phyloP scores from a whole-genome alignment of 2,329 filamentous ascomycete species.

The Triangularia verruculosa region DNA sequence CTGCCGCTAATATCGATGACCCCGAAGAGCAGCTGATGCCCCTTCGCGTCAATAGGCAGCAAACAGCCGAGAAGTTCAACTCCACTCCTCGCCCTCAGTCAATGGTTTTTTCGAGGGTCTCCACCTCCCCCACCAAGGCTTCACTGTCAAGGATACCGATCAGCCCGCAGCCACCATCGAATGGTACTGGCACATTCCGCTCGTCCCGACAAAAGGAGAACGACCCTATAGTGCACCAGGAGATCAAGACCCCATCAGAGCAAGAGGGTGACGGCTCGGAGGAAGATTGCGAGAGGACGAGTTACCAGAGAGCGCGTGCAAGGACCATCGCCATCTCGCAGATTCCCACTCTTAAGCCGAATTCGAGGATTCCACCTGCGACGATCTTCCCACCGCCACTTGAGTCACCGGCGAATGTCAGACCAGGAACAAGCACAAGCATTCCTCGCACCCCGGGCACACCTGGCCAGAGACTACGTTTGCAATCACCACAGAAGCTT shows the following conservation, averaged over 20 bases:
- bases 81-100: constrained; percentile 43
- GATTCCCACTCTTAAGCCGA: constrained; percentile 52
- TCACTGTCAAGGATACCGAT: constrained; percentile 44
- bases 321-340: constrained; percentile 53
- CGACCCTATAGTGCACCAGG: constrained; percentile 26
- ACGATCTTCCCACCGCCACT: constrained; percentile 17
- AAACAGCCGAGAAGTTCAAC: constrained; percentile 56
- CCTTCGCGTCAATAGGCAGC: constrained; percentile 50
- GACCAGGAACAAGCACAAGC: constrained; percentile 11
- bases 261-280: background rate
- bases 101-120: background rate
- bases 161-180: constrained; percentile 39
- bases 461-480: constrained; percentile 54
- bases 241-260: constrained; percentile 14
- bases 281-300: constrained; percentile 22
- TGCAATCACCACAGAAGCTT: constrained; percentile 70
- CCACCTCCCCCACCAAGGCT: background rate
- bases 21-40: constrained; percentile 39
- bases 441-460: constrained; percentile 36
- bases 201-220: constrained; percentile 52
- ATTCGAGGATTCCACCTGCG: constrained; percentile 31
- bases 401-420: constrained; percentile 24
- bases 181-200: constrained; percentile 36
- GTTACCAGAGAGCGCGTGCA: constrained; percentile 34
- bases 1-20: constrained; percentile 52